Percentiles rank a stretch among this genome's conserved stretches.
Conservation (phyloP, 108 stramenopile species). For the Skeletonema menzelii region DNA sequence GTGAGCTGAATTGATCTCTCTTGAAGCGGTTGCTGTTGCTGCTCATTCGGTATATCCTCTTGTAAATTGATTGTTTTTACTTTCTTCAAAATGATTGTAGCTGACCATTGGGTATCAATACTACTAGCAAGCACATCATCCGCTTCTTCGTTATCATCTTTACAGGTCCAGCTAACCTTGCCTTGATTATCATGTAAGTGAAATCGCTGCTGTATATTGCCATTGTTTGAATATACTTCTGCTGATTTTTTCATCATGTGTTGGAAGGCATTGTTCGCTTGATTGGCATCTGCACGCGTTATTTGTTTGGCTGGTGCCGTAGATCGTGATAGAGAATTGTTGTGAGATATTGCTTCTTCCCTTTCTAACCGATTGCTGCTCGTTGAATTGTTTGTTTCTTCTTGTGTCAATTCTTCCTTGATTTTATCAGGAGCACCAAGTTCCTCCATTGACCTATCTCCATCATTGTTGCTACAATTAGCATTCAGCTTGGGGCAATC, state of each 20-base stretch:
- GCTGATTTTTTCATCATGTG: constrained; percentile 66
- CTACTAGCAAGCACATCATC: neutral
- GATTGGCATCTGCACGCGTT: neutral
- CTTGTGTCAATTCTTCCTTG: neutral
- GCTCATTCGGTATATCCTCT: neutral
- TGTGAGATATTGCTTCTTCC: constrained; percentile 9
- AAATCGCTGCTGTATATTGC: constrained; percentile 28
- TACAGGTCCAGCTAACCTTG: constrained; percentile 17
- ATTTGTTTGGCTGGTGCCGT: neutral
- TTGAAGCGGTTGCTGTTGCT: neutral
- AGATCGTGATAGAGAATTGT: constrained; percentile 1
- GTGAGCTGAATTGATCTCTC: constrained; percentile 24
- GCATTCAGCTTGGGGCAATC: neutral
- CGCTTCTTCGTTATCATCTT: constrained; percentile 32
- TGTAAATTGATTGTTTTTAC: constrained; percentile 6
- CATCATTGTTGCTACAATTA: neutral
- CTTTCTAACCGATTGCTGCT: neutral
- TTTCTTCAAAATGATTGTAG: constrained; percentile 37
- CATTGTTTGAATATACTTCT: constrained; percentile 39
- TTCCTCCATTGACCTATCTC: neutral
- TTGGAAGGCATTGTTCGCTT: constrained; percentile 37
- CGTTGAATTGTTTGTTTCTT: neutral
- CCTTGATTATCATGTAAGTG: constrained; percentile 43
- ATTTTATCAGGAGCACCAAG: neutral
- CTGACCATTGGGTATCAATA: constrained; percentile 30